Conservation (phyloP, 257 asterid genomes). For the Eucommia ulmoides region DNA sequence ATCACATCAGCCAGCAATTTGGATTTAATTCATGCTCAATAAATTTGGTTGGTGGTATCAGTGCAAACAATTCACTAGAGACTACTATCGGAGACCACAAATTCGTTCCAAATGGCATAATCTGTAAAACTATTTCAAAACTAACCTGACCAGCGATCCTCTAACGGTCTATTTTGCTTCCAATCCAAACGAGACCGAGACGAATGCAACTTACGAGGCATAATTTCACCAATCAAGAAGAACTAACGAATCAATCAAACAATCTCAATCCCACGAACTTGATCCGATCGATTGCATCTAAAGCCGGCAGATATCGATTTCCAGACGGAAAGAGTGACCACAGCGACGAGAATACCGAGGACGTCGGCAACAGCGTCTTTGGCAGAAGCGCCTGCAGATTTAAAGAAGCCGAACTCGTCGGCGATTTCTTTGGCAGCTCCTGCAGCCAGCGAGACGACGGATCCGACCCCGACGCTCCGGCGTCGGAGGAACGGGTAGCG, state of each 20-base stretch:
- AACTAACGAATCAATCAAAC: constrained; percentile 22
- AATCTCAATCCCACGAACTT: constrained; percentile 32
- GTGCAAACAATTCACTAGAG: too few species aligned
- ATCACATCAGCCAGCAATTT: too few species aligned
- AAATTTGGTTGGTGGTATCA: too few species aligned
- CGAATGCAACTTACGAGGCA: too few species aligned
- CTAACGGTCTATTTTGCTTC: too few species aligned
- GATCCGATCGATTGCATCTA: constrained; percentile 17
- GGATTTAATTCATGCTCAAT: too few species aligned
- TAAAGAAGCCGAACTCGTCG: constrained; percentile 67
- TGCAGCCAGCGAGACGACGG: constrained; percentile 39
- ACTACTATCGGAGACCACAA: too few species aligned
- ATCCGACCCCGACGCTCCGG: constrained; percentile 61
- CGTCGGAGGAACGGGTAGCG: constrained; percentile 51
- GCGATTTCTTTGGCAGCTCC: constrained; percentile 79
- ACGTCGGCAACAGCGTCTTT: constrained; percentile 66
- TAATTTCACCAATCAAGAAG: too few species aligned
- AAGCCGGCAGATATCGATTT: constrained; percentile 9
- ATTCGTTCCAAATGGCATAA: too few species aligned
- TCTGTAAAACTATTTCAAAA: too few species aligned
- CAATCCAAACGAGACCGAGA: too few species aligned
- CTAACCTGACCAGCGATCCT: too few species aligned
- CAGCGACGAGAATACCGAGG: constrained; percentile 47
- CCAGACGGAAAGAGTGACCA: constrained; percentile 21
- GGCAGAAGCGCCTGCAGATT: constrained; percentile 69